Conservation (phyloP, 139 green algal species). For the Choricystis sp. region DNA sequence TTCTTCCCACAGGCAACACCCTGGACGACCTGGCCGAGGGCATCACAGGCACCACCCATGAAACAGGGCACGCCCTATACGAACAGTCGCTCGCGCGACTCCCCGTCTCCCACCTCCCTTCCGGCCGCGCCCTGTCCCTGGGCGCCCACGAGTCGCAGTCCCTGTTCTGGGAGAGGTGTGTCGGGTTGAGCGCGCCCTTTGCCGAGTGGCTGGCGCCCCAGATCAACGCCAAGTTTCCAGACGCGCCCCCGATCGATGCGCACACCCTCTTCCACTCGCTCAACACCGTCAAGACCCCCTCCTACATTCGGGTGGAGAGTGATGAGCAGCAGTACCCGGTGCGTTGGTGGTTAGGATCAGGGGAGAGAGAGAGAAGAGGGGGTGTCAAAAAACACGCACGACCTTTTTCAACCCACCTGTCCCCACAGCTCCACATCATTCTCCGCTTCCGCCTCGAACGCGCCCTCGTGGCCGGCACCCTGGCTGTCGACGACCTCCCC, state of each 20-base stretch:
- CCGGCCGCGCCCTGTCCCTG: slow-evolving; percentile 43
- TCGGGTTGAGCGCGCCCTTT: slow-evolving; percentile 50
- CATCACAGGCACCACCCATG: slow-evolving; percentile 47
- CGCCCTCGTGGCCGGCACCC: slow-evolving; percentile 49
- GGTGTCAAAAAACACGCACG: no score
- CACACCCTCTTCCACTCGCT: slow-evolving; percentile 39
- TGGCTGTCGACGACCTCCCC: slow-evolving; percentile 57
- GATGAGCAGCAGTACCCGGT: slow-evolving; percentile 53
- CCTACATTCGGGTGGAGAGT: slow-evolving; percentile 66
- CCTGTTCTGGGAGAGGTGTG: slow-evolving; percentile 84
- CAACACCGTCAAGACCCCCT: slow-evolving; percentile 51
- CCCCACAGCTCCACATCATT: slow-evolving; percentile 81
- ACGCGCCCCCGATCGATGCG: neutral
- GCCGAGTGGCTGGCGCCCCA: slow-evolving; percentile 29
- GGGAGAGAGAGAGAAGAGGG: slow-evolving; percentile 1
- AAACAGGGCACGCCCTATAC: slow-evolving; percentile 69
- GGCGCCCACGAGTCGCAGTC: slow-evolving; percentile 76
- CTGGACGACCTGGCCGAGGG: slow-evolving; percentile 57
- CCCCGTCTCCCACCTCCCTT: neutral
- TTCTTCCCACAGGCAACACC: no score
- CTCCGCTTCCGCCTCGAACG: slow-evolving; percentile 68
- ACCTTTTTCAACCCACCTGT: no score
- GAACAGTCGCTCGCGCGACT: slow-evolving; percentile 42
- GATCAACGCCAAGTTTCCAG: slow-evolving; percentile 21
- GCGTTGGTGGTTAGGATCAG: neutral